Base-by-base conservation (phyloP, 345 rosid species). In the Litchi chinensis region DNA sequence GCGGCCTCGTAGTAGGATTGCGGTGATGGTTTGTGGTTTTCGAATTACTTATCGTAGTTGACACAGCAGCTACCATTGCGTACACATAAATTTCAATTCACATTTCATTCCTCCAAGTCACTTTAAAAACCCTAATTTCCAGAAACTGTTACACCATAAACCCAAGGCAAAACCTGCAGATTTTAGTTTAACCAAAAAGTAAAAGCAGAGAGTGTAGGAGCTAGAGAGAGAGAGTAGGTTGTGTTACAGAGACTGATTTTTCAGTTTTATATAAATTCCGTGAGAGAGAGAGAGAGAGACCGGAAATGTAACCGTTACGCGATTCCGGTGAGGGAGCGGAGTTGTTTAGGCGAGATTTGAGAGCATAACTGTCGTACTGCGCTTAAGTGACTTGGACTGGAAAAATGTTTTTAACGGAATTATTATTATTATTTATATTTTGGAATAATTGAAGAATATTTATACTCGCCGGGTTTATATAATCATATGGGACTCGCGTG, bases 61-160 rank as follows among this genome's bases (percentile, higher is more conserved):
- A 91, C 72, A 89, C 88, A 15, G 92, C 90, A 85, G 92, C 91
- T 59, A 90, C 92, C 92, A 95, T 90, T 77, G 80, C 78, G 69
- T 76, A 73, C 64, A 65, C 70, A 79, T 68, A 62, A 73, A 52
- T 32, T 32, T 41, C 77, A 88, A 77, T 79, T 83, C 82, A 63
- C 39, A 80, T 82, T 13, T 79, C 87, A 82, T 78, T 73, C 83
- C 76, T 73, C 78, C 39, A 70, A 62, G 50, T 21, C 78, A 65
- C 72, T 39, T 68, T 70, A 67, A 72, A 82, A 78, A 68, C 87
- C 84, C 85, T 75, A 83, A 64, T 59, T 71, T 41, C 24, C 10
- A 8, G 59, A 44, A 12, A n/a, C 32, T 16, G 60, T 12, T 50
- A 11, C 48, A 28, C 64, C 73, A 64, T 57, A 71, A 79, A 67